Percentiles rank a stretch among this genome's conserved stretches.
phyloP scores from a whole-genome alignment of 805 yeast genomes.

The Wickerhamiella occidentalis region DNA sequence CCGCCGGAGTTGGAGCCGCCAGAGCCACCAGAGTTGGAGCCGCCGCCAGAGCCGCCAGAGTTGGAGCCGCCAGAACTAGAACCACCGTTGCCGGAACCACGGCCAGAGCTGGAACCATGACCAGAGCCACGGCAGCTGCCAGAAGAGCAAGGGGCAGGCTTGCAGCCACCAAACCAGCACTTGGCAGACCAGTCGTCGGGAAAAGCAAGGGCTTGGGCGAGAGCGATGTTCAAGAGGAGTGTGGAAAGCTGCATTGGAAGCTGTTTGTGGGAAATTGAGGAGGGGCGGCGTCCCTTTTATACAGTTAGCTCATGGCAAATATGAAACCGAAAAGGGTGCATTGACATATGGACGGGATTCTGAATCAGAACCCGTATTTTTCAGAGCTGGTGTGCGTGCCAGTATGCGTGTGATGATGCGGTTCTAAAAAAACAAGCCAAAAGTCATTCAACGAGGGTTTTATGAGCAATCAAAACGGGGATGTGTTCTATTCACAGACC shows the following conservation, averaged over 20 bases:
- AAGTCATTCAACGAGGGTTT: too few species aligned
- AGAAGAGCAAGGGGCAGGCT: not conserved
- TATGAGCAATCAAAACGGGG: too few species aligned
- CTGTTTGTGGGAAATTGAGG: not conserved
- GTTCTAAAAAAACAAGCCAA: too few species aligned
- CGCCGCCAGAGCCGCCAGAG: not conserved
- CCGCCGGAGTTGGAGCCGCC: not conserved
- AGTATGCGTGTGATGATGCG: too few species aligned
- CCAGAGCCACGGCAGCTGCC: not conserved
- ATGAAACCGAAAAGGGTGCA: not conserved
- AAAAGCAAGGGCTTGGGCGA: conserved; percentile 2
- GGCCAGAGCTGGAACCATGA: not conserved
- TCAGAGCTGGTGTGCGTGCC: too few species aligned
- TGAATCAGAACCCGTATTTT: too few species aligned
- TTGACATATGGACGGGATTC: too few species aligned
- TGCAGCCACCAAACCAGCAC: not conserved
- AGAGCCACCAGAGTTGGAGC: not conserved
- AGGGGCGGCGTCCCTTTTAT: not conserved
- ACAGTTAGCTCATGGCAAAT: not conserved
- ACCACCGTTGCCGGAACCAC: not conserved
- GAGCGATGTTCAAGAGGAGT: conserved; percentile 2
- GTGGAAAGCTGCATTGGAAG: conserved; percentile 5
- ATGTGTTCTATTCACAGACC: too few species aligned
- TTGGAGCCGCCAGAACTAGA: not conserved
- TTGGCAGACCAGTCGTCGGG: not conserved